A percentile compares a stretch with the other conserved stretches of the same genome.
phyloP scores from a whole-genome alignment of 108 stramenopile genomes.

The Fragilariopsis cylindrus region DNA sequence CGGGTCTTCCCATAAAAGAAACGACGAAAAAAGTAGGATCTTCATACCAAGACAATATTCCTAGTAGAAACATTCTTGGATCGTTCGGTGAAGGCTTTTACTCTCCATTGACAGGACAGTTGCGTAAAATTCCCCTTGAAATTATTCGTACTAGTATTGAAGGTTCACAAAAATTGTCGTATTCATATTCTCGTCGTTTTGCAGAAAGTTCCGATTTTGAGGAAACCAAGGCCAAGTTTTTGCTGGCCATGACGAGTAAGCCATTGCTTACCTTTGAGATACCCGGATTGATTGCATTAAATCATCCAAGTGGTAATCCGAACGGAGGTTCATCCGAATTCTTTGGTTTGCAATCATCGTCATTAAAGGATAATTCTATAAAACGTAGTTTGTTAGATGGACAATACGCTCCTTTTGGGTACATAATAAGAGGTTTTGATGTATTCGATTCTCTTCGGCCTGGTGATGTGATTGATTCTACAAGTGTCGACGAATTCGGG shows the following conservation, averaged over 20 bases:
- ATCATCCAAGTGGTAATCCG: constrained; percentile 71
- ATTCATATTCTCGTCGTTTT: constrained; percentile 35
- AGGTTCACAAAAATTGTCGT: constrained; percentile 54
- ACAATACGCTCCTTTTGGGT: constrained; percentile 85
- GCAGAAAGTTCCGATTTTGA: constrained; percentile 17
- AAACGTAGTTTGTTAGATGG: constrained; percentile 62
- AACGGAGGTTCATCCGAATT: constrained; percentile 86
- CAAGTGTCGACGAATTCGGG: constrained; percentile 75
- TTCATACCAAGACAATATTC: constrained; percentile 29
- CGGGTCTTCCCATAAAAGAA: constrained; percentile 70
- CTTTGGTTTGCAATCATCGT: constrained; percentile 56
- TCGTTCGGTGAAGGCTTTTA: constrained; percentile 88
- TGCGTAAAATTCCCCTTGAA: constrained; percentile 80
- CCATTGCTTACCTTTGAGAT: constrained; percentile 77
- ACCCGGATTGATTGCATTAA: constrained; percentile 77
- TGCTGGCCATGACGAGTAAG: constrained; percentile 38
- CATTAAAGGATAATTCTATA: constrained; percentile 35
- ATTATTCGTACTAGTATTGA: constrained; percentile 61
- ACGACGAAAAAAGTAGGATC: constrained; percentile 59
- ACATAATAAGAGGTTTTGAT: constrained; percentile 70
- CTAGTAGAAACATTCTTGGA: constrained; percentile 62
- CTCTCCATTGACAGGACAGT: constrained; percentile 81
- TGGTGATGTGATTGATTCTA: constrained; percentile 76
- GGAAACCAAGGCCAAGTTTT: constrained; percentile 26
- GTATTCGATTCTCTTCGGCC: constrained; percentile 62